Evolutionary conservation across 495 filamentous ascomycete genomes (phyloP).

Genomic region (Aspergillus leporis): DNA sequence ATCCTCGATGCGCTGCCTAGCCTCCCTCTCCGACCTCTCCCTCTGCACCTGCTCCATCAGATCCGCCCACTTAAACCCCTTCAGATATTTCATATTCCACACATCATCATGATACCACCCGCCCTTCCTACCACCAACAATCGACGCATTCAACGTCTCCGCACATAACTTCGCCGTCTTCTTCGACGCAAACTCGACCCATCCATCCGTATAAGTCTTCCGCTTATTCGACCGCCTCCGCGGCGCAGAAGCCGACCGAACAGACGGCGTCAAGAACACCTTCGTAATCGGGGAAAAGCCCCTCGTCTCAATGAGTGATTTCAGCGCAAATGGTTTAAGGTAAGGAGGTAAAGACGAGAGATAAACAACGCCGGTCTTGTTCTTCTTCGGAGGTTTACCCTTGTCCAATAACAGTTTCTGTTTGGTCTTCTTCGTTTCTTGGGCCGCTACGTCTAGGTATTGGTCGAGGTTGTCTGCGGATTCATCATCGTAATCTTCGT

Average conservation of each 20-base stretch:
- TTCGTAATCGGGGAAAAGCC: slow-evolving; percentile 70
- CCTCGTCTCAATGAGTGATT: slow-evolving; percentile 72
- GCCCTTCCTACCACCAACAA: slow-evolving; percentile 84
- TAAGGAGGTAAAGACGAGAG: slow-evolving; percentile 90
- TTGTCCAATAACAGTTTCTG: slow-evolving; percentile 24
- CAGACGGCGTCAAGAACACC: slow-evolving; percentile 84
- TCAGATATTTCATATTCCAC: slow-evolving; percentile 81
- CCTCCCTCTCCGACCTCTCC: slow-evolving; percentile 81
- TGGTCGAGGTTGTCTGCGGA: slow-evolving; percentile 17
- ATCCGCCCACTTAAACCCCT: slow-evolving; percentile 78
- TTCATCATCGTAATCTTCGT: slow-evolving; percentile 1
- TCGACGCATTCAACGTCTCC: slow-evolving; percentile 81
- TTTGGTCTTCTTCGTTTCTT: slow-evolving; percentile 23
- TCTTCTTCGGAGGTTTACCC: slow-evolving; percentile 32
- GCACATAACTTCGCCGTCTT: slow-evolving; percentile 79
- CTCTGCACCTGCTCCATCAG: slow-evolving; percentile 66
- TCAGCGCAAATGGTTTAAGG: slow-evolving; percentile 84
- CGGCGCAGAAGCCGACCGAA: slow-evolving; percentile 57
- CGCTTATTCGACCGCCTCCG: slow-evolving; percentile 83
- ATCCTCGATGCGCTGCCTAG: slow-evolving; percentile 79
- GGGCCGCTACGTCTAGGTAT: slow-evolving; percentile 20
- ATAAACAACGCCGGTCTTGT: slow-evolving; percentile 77
- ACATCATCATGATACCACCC: slow-evolving; percentile 91
- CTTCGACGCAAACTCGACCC: slow-evolving; percentile 83
- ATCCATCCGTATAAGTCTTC: slow-evolving; percentile 83